Evolutionary conservation across 1,284 basidiomycete genomes (phyloP), one percentile per base, ranked within the genome.

Genomic region (Cryptococcus sp.): DNA sequence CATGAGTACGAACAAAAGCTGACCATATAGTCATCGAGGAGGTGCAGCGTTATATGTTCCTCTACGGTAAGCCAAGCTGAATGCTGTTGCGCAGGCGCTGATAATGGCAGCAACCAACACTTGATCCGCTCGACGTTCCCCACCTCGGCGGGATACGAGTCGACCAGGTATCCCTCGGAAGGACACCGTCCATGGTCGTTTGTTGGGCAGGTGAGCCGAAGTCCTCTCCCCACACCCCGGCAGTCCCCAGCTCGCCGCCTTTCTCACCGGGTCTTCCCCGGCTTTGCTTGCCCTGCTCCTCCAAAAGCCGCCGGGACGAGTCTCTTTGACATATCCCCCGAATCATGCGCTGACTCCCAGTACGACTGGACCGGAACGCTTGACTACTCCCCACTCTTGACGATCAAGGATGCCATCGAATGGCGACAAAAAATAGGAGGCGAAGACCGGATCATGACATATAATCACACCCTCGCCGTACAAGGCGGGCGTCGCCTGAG

Each of bases 341-440:
- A n/a, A n/a, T n/a, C n/a, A 31, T 31, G 28, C 9, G 28, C 45
- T 24, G 18, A 21, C n/a, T 43, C 12, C 37, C 57, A 67, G 47
- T 63, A 43, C 37, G 53, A 51, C 31, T 72, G 65, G 65, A 65
- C 62, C 9, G 65, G 66, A 4, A 70, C 67, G 3, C 43, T 45
- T 12, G 66, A 73, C 48, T 68, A 61, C 56, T 51, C 49, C 3
- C 53, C 53, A 2, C 57, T 47, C 21, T 51, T 68, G 45, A 65
- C 59, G 0, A 58, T 64, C 22, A 39, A 49, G 4, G 58, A 67
- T 80, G 89, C 89, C 0, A 67, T 93, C 9, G 78, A 84, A 38
- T 93, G 91, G 74, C 79, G 90, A 23, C 64, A 80, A 43, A 84
- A 82, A 79, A 75, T 93, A 19, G 91, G 90, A 1, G 91, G 91